These are phyloP conservation scores for Prototheca stagnorum DNA, from an alignment of 163 green algal genomes.

Conservation along the genomic window DNA sequence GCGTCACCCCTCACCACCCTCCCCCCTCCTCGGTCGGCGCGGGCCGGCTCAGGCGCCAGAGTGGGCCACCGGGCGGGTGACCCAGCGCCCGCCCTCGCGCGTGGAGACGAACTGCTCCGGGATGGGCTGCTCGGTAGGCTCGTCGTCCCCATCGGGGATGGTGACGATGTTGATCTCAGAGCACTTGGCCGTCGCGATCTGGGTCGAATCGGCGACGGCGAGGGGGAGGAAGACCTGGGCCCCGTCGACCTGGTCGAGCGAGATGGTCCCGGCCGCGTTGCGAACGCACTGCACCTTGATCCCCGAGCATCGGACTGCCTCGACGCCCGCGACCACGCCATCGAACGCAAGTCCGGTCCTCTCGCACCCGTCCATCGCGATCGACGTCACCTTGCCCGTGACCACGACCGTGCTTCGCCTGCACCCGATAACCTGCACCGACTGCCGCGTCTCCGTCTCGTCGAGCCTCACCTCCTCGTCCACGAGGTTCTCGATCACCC, in stretches of 20 bases:
- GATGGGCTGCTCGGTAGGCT: slow-evolving; percentile 48
- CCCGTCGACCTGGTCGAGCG: slow-evolving; percentile 68
- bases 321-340: slow-evolving; percentile 49
- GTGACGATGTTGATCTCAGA: slow-evolving; percentile 51
- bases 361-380: slow-evolving; percentile 65
- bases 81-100: slow-evolving; percentile 42
- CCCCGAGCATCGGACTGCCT: slow-evolving; percentile 62
- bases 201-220: slow-evolving; percentile 10
- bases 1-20: not conserved
- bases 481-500: slow-evolving; percentile 65
- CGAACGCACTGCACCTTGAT: slow-evolving; percentile 51
- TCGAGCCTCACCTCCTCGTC: slow-evolving; percentile 51
- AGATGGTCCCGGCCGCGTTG: slow-evolving; percentile 42
- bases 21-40: not conserved
- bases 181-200: slow-evolving; percentile 69
- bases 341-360: slow-evolving; percentile 55
- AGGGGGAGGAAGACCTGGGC: slow-evolving; percentile 37
- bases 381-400: slow-evolving; percentile 71
- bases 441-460: slow-evolving; percentile 54
- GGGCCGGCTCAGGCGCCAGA: slow-evolving; percentile 18
- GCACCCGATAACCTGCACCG: slow-evolving; percentile 85
- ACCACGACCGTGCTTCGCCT: slow-evolving; percentile 62
- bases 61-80: slow-evolving; percentile 44
- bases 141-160: slow-evolving; percentile 1
- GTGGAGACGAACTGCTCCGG: slow-evolving; percentile 75